Conservation (phyloP, 176 grass and related monocot genomes). For the Rhynchospora breviuscula region DNA sequence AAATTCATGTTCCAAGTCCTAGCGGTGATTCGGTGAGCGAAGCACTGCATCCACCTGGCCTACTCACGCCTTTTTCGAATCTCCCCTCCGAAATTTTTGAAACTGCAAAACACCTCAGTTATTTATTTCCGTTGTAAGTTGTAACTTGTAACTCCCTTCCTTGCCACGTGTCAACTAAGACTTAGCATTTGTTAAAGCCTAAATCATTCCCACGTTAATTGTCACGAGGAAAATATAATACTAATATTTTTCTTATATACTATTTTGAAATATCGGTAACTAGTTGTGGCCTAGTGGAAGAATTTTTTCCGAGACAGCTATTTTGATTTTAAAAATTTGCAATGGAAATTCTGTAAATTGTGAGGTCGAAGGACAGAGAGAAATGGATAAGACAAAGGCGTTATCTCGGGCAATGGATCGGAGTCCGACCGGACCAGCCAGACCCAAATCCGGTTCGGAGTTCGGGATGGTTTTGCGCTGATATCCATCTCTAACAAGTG, state of each 20-base stretch:
- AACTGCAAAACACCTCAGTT: not conserved
- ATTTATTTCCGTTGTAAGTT: not conserved
- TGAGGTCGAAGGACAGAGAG: not conserved
- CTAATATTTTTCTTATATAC: not conserved
- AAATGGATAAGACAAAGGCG: constrained; percentile 17
- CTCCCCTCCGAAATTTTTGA: not conserved
- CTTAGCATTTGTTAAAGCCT: not conserved
- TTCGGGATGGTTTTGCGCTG: not conserved
- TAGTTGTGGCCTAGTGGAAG: not conserved
- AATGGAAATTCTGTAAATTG: constrained; percentile 3
- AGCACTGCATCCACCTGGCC: constrained; percentile 18
- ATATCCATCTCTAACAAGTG: not conserved
- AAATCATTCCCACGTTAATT: not conserved
- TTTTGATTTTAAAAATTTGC: not conserved
- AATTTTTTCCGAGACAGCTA: not conserved
- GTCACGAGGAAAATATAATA: not conserved
- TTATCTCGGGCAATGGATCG: constrained; percentile 1
- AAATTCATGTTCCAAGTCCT: not conserved
- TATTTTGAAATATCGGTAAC: not conserved
- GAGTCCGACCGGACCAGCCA: not conserved
- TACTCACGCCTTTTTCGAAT: not conserved
- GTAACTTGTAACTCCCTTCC: no score
- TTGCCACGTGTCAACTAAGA: not conserved
- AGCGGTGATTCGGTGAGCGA: constrained; percentile 27
- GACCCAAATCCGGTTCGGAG: not conserved